A percentile compares a stretch with the other conserved stretches of the same genome.
Evolutionary conservation across 345 rosid genomes (phyloP).

Genomic region (Barbarea vulgaris): DNA sequence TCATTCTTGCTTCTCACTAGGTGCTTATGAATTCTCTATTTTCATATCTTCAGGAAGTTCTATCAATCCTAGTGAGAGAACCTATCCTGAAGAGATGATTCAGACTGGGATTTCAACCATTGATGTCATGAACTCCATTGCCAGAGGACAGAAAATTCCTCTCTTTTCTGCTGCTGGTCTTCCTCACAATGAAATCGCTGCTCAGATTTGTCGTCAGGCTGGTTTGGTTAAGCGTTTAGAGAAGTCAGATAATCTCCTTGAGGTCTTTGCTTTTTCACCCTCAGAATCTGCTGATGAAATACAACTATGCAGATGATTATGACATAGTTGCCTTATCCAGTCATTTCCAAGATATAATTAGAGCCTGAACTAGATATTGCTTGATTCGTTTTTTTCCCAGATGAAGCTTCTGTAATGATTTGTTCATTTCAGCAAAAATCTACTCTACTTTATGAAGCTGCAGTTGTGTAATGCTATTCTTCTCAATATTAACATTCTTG

Average conservation of each 20-base stretch:
- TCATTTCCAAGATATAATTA: no score
- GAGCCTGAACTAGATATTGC: no score
- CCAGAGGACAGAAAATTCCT: constrained; percentile 94
- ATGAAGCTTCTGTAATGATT: no score
- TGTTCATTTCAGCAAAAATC: no score
- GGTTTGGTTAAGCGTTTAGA: constrained; percentile 92
- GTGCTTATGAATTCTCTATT: no score
- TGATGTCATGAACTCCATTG: constrained; percentile 95
- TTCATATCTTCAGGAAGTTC: constrained; percentile 67
- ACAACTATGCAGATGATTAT: not conserved
- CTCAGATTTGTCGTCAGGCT: constrained; percentile 99
- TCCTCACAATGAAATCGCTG: constrained; percentile 96
- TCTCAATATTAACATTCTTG: not conserved
- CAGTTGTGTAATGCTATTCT: no score
- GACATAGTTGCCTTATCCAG: no score
- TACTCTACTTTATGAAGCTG: no score
- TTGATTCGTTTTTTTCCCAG: no score
- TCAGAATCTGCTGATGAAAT: not conserved
- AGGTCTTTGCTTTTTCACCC: constrained; percentile 37
- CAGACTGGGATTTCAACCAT: constrained; percentile 96
- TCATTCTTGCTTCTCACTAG: no score
- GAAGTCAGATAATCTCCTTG: constrained; percentile 74
- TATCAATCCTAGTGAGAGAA: constrained; percentile 94
- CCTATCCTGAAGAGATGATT: constrained; percentile 95
- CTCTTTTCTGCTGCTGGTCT: constrained; percentile 98